Conservation (phyloP, 2,329 filamentous ascomycete genomes). For the Truncatella angustata region DNA sequence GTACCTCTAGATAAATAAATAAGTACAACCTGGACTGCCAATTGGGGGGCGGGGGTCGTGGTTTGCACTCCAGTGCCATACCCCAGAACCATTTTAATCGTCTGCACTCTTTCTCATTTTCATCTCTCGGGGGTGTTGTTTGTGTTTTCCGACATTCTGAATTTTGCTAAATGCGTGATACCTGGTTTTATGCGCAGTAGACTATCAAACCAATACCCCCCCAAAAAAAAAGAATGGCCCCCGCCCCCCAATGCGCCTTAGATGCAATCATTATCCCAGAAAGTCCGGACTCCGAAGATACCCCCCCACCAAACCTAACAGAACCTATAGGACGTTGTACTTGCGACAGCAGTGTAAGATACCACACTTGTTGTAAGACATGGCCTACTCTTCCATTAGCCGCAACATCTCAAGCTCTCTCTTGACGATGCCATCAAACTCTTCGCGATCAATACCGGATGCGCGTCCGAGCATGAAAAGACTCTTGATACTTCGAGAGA, state of each 20-base stretch:
- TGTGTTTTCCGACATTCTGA: too few relatives aligned
- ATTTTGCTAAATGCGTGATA: too few relatives aligned
- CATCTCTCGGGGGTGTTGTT: too few relatives aligned
- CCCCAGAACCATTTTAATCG: too few relatives aligned
- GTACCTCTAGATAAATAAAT: too few relatives aligned
- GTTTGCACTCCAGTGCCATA: too few relatives aligned
- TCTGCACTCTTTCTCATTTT: too few relatives aligned
- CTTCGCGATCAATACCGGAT: constrained; percentile 69
- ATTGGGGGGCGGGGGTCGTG: too few relatives aligned
- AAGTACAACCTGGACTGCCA: too few relatives aligned
- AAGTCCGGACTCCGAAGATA: not conserved
- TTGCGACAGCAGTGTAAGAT: too few relatives aligned
- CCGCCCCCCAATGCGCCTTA: not conserved
- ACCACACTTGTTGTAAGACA: not conserved
- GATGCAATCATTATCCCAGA: not conserved
- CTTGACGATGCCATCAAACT: constrained; percentile 71
- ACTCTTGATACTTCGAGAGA: constrained; percentile 74
- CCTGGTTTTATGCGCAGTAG: too few relatives aligned
- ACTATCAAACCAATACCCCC: too few relatives aligned
- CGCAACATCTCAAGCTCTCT: constrained; percentile 69
- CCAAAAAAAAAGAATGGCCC: not conserved
- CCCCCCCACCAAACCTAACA: not conserved
- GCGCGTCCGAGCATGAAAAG: constrained; percentile 68
- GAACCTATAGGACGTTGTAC: not conserved
- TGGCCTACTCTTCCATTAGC: constrained; percentile 58